Evolutionary conservation across 148 eudicot genomes (phyloP).

Genomic region (Chenopodium album): DNA sequence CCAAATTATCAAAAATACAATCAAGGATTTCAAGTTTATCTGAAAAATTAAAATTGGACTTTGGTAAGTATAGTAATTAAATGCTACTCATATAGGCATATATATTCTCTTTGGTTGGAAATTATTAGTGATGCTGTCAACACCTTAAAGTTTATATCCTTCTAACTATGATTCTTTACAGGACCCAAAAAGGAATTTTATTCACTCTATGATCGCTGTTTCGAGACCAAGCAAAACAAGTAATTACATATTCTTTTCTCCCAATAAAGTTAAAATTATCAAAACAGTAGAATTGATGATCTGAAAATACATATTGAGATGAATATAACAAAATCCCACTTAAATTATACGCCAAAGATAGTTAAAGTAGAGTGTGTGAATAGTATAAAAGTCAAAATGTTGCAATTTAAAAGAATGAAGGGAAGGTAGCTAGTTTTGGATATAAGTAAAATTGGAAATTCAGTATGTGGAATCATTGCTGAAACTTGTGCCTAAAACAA

Average conservation of each 20-base stretch:
- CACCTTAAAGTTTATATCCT: not conserved
- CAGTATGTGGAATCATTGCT: not conserved
- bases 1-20: constrained; percentile 83
- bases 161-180: constrained; percentile 35
- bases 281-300: too few species aligned
- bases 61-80: constrained; percentile 51
- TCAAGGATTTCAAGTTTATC: constrained; percentile 87
- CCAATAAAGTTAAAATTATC: not conserved
- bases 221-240: constrained; percentile 92
- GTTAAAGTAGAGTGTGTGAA: too few species aligned
- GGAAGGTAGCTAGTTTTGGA: too few species aligned
- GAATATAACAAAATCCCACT: too few species aligned
- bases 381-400: too few species aligned
- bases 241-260: constrained; percentile 32
- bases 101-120: not conserved
- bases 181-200: constrained; percentile 93
- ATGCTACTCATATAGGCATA: not conserved
- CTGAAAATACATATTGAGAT: too few species aligned
- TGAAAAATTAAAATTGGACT: constrained; percentile 75
- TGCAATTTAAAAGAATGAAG: too few species aligned
- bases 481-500: too few species aligned
- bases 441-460: not conserved
- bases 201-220: constrained; percentile 83
- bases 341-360: too few species aligned
- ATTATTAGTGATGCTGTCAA: not conserved